Percentiles rank a stretch among this genome's conserved stretches.
phyloP scores from a whole-genome alignment of 805 yeast genomes.

The Candida tibetensis region DNA sequence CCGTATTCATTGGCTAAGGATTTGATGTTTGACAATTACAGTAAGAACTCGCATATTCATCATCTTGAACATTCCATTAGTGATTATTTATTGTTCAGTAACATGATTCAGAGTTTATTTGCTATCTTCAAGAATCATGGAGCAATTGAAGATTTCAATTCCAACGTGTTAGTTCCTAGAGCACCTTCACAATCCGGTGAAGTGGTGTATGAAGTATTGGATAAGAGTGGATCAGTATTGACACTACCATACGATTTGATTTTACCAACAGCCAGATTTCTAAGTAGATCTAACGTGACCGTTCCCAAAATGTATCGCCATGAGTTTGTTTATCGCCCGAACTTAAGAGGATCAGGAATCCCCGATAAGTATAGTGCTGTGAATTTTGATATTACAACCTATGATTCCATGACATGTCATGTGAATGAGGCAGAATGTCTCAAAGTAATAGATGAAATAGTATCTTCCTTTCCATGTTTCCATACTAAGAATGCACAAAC shows the following conservation, averaged over 20 bases:
- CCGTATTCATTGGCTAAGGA: conserved; percentile 85
- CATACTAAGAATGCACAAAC: conserved; percentile 47
- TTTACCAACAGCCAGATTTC: conserved; percentile 80
- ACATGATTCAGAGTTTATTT: conserved; percentile 59
- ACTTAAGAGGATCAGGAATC: conserved; percentile 53
- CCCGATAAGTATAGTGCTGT: conserved; percentile 79
- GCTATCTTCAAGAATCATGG: conserved; percentile 76
- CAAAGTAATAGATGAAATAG: conserved; percentile 74
- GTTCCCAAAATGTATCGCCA: conserved; percentile 67
- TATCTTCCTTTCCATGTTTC: conserved; percentile 65
- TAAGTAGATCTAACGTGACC: conserved; percentile 58
- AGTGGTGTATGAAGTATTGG: conserved; percentile 75
- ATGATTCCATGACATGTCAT: conserved; percentile 42
- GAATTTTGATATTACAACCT: conserved; percentile 77
- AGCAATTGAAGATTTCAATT: conserved; percentile 72
- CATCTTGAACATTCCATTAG: conserved; percentile 25
- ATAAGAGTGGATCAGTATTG: conserved; percentile 80
- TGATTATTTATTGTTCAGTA: conserved; percentile 57
- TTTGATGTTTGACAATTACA: conserved; percentile 66
- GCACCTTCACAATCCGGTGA: conserved; percentile 64
- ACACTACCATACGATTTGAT: conserved; percentile 89
- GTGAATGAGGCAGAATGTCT: conserved; percentile 86
- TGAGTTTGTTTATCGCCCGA: conserved; percentile 78
- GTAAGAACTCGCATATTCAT: conserved; percentile 22
- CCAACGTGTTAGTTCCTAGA: conserved; percentile 72